Base-by-base conservation (phyloP, 169 alveolate species). In the Eimeria acervulina region DNA sequence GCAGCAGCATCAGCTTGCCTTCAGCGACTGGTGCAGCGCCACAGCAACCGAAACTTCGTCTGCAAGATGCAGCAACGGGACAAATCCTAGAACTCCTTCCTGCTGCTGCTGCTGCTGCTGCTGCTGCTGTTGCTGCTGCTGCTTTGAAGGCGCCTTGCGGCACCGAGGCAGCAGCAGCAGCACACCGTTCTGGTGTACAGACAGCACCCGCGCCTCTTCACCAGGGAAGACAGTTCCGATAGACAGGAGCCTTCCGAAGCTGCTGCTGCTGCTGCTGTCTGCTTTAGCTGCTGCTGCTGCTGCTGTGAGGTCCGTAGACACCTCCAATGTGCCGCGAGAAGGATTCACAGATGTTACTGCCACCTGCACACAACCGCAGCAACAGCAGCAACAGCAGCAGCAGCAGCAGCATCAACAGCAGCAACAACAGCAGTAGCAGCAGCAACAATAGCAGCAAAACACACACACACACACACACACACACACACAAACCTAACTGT, bases 81-180 rank as follows among this genome's bases (percentile, higher is more conserved):
- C 87, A n/a, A 76, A 76, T 55, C 61, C 87, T 10, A 40, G 61
- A 31, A 38, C 87, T 7, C 59, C 87, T 76, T 38, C 52, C 44
- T 68, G 80, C 80, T 68, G 80, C 80, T 68, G 80, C 80, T 68
- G 80, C 80, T 68, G 80, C 44, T 68, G 80, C 44, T 68, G 80
- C 3, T 68, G 80, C 44, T 68, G 80, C 17, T 68, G 80, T 2
- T 68, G 80, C 80, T 68, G 80, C 80, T 68, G 47, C 80, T 68
- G 80, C 87, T 76, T 76, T 28, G 87, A n/a, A 36, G 44, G 33
- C 31, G 15, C 31, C 61, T 31, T 40, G 87, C 87, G 87, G 59
- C 59, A 40, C 55, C 52, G 44, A 23, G 28, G 87, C 87, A 76
- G 87, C 87, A 76, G 87, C 51, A 76, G 87, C 51, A 76, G 59